phyloP scores from a whole-genome alignment of 2,329 filamentous ascomycete genomes.

The Exophiala sp. region DNA sequence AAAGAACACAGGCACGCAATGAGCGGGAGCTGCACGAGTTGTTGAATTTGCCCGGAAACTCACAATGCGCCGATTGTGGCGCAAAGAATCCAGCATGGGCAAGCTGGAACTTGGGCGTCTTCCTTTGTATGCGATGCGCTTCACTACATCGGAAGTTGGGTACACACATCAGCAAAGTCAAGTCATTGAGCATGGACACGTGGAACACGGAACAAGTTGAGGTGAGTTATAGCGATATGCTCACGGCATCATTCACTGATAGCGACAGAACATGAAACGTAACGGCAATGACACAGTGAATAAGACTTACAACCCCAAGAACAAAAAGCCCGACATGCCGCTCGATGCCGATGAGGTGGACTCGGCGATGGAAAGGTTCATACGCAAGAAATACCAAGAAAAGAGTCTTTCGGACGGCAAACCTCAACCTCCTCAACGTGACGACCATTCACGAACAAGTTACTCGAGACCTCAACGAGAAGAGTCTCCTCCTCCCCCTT shows the following conservation, averaged over 20 bases:
- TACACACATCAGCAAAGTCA: constrained; percentile 97
- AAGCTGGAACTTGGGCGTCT: constrained; percentile 97
- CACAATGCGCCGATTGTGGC: constrained; percentile 88
- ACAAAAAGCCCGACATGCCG: constrained; percentile 76
- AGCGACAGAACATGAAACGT: constrained; percentile 79
- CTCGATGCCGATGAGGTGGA: constrained; percentile 91
- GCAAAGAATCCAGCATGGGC: constrained; percentile 94
- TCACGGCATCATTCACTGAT: constrained; percentile 18
- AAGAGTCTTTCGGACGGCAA: constrained; percentile 50
- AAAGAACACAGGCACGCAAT: constrained; percentile 96
- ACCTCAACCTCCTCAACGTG: constrained; percentile 37
- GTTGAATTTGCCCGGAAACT: constrained; percentile 84
- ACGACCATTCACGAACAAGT: constrained; percentile 46
- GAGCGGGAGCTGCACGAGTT: constrained; percentile 88
- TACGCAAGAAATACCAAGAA: constrained; percentile 87
- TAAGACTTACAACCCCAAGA: constrained; percentile 81
- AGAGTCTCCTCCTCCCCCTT: constrained; percentile 48
- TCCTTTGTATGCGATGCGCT: constrained; percentile 96
- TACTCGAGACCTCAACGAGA: constrained; percentile 51
- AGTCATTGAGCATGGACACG: constrained; percentile 96
- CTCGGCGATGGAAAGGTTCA: constrained; percentile 90
- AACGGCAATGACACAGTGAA: constrained; percentile 85
- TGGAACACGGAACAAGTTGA: constrained; percentile 97
- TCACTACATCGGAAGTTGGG: constrained; percentile 93
- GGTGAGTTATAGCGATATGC: constrained; percentile 47